Evolutionary conservation across 2,329 filamentous ascomycete genomes (phyloP), one percentile per base, ranked within the genome.

Genomic region (Exophiala sideris): DNA sequence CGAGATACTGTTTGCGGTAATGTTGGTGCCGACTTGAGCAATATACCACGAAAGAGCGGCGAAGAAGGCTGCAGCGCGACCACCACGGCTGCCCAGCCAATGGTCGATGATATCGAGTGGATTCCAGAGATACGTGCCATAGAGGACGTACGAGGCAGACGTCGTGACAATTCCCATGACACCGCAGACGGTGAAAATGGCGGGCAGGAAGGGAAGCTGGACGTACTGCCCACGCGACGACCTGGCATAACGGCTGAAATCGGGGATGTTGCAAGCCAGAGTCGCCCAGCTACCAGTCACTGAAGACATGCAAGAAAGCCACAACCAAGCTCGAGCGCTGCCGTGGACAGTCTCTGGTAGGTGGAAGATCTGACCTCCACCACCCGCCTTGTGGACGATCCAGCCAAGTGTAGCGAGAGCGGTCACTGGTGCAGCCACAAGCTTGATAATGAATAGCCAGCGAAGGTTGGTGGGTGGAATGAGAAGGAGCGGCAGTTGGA

Each of bases 161-260:
- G 82, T 79, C 14, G 80, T 79, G 21, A 83, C 72, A 61, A 85
- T 83, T 32, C 83, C 83, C 56, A 81, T 70, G 2, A 78, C 61
- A 39, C 73, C 79, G 65, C 72, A 78, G 56, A 75, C 67, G 2
- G 74, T 77, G 54, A 77, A 76, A 24, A 79, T 71, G 14, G 76
- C 64, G 24, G 78, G 76, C 58, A 80, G 71, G 44, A 75, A 71
- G 1, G 71, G 73, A 9, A 75, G 67, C 58, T 76, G 72, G 20
- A 72, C 59, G 52, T 65, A 72, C 56, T 75, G 71, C n/a, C 71
- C 74, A 2, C 64, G 64, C 35, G 66, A 54, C 2, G 65, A 62
- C 16, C 44, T 52, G 5, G 72, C 68, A 57, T 75, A 77, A 3
- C 74, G 66, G 4, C 71, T 73, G 35, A 63, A 85, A 66, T 86